A percentile compares a stretch with the other conserved stretches of the same genome.
Evolutionary conservation across 225 moss, liverwort and hornwort genomes (phyloP).

Genomic region (Marchantia paleacea): DNA sequence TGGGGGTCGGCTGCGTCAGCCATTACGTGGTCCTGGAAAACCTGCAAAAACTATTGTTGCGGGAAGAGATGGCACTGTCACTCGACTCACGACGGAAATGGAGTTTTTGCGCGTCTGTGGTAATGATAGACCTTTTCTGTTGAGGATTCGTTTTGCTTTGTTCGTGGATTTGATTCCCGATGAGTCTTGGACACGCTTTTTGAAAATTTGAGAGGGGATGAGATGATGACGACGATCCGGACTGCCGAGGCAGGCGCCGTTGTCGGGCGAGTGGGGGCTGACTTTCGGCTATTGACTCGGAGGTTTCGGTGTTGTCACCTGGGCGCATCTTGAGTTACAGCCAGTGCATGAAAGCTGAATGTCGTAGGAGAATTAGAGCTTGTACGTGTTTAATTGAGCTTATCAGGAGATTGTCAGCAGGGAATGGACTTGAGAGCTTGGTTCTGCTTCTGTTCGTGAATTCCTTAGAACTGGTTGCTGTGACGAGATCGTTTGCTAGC

Average conservation of each 20-base stretch:
- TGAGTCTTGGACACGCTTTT: background rate
- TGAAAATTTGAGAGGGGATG: background rate
- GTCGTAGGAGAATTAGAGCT: background rate
- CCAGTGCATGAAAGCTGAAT: background rate
- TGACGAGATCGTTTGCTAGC: background rate
- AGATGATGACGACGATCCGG: background rate
- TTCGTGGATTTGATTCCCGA: background rate
- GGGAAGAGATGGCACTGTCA: background rate
- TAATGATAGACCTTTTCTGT: background rate
- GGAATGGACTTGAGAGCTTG: background rate
- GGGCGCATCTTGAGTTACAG: background rate
- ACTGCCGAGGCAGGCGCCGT: background rate
- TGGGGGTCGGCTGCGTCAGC: too few species aligned
- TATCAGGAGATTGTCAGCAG: background rate
- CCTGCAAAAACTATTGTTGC: background rate
- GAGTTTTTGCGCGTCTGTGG: background rate
- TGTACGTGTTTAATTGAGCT: background rate
- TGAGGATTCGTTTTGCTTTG: background rate
- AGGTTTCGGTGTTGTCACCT: background rate
- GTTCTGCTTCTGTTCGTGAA: background rate
- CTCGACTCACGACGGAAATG: background rate
- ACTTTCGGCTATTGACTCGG: background rate
- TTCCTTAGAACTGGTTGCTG: background rate
- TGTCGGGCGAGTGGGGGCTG: background rate
- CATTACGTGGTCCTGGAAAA: background rate